These are phyloP conservation scores for Phytopythium kandeliae DNA, from an alignment of 352 stramenopile species.

Conservation along the genomic window DNA sequence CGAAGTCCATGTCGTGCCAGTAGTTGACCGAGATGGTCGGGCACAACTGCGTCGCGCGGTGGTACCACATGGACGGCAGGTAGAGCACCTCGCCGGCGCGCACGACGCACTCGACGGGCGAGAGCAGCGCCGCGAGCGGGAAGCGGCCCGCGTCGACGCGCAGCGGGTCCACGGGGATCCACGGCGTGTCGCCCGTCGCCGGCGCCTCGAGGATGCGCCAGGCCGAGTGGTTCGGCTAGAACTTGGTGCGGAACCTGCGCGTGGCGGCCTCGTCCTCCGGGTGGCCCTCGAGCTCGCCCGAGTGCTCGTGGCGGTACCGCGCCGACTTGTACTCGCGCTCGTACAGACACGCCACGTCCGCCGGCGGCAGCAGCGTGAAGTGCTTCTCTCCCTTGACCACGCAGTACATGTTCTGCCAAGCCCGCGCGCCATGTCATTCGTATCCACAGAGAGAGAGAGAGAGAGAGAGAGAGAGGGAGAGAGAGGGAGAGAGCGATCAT, in stretches of 20 bases:
- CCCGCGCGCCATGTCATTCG: too few species aligned
- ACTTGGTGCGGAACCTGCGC: constrained; percentile 42
- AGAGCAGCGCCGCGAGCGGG: constrained; percentile 42
- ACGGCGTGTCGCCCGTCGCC: constrained; percentile 55
- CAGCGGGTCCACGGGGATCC: constrained; percentile 80
- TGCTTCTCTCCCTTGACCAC: constrained; percentile 95
- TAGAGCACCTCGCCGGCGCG: constrained; percentile 69
- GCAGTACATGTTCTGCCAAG: constrained; percentile 98
- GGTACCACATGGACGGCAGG: constrained; percentile 81
- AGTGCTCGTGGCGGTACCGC: constrained; percentile 42
- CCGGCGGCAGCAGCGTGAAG: constrained; percentile 90
- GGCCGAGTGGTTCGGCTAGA: constrained; percentile 26
- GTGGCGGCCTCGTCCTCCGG: constrained; percentile 24
- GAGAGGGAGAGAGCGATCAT: too few species aligned
- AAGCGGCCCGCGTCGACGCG: constrained; percentile 45
- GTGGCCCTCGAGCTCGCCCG: constrained; percentile 2
- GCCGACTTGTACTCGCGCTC: constrained; percentile 65
- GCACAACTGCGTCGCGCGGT: constrained; percentile 69
- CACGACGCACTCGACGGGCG: constrained; percentile 64
- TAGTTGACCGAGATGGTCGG: constrained; percentile 85
- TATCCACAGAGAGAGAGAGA: too few species aligned
- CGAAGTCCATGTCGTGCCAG: constrained; percentile 88
- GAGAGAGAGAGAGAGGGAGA: too few species aligned
- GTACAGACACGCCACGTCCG: constrained; percentile 87
- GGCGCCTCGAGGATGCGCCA: constrained; percentile 45